phyloP scores from a whole-genome alignment of 805 yeast species.

The Saturnispora halmiae region DNA sequence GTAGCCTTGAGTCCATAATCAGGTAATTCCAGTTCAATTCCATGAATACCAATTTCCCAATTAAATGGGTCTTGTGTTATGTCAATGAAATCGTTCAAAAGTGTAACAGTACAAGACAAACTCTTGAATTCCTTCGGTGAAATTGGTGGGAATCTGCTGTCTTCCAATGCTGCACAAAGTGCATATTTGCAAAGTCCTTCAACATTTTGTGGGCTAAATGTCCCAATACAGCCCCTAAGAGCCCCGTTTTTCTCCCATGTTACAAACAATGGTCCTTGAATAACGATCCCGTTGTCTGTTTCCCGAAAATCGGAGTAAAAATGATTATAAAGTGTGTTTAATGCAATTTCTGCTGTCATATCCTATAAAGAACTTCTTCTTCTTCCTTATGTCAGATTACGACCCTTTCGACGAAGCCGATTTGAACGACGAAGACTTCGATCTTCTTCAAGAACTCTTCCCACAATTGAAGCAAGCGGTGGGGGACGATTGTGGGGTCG shows the following conservation, averaged over 20 bases:
- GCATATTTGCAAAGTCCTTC: constrained; percentile 57
- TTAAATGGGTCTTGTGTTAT: constrained; percentile 42
- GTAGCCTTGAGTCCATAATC: constrained; percentile 47
- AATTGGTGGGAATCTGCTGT: constrained; percentile 69
- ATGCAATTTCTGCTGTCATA: constrained; percentile 5
- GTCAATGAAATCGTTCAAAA: constrained; percentile 49
- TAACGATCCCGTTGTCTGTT: background rate
- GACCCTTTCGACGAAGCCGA: constrained; percentile 29
- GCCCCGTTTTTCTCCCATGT: constrained; percentile 53
- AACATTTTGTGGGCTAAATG: constrained; percentile 51
- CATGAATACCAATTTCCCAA: constrained; percentile 82
- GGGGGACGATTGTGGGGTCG: no score
- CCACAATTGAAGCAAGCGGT: constrained; percentile 9
- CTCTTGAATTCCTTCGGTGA: constrained; percentile 40
- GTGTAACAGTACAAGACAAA: constrained; percentile 53
- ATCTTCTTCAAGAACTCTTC: constrained; percentile 12
- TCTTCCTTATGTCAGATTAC: constrained; percentile 4
- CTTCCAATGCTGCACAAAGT: constrained; percentile 64
- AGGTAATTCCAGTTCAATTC: constrained; percentile 34
- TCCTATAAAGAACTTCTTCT: background rate
- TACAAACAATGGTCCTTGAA: constrained; percentile 59
- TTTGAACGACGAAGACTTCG: constrained; percentile 35
- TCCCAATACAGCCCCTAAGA: constrained; percentile 91
- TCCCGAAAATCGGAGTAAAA: background rate
- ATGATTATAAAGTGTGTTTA: constrained; percentile 5